Base-by-base conservation (phyloP, 176 grass and related monocot species). In the Oryza brachyantha region DNA sequence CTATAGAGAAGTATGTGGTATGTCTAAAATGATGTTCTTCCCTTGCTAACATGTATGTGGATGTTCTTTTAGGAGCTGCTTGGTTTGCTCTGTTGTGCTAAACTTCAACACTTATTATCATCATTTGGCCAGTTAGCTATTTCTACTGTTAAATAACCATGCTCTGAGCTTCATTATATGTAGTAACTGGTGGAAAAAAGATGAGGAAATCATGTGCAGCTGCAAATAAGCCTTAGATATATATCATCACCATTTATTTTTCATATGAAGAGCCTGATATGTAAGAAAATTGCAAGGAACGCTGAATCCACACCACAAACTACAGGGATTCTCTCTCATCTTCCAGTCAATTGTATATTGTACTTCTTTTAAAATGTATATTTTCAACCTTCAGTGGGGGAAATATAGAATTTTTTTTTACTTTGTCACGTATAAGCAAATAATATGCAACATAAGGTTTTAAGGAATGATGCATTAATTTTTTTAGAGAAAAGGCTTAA, bases 1-100 rank as follows among this genome's bases (percentile, higher is more conserved):
- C 78, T 83, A 94, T 98, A 90, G 92, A 98, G 90, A 94, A 92
- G 86, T 98, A 94, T 42, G 80, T 90, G 95, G 95, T 98, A 98
- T 81, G 90, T 84, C 41, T 75, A 75, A 27, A 41, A 74, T 4
- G 79, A 75, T 88, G 14, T 32, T 70, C 63, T 41, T 75, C 43
- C 61, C 54, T 50, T 72, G 48, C 3, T 0, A 16, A 10, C 3
- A 29, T 11, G 46, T 22, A 67, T 52, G 17, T 17, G 46, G 25
- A 38, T 26, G 24, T 64, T 24, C 21, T 83, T 50, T 76, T 31
- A 21, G 46, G 46, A 10, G 22, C 25, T 68, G 13, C 11, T 37
- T 28, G 26, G 39, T 46, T 68, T 57, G 10, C 64, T 27, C 36
- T 55, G 29, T n/a, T 27, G 45, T 36, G 34, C 12, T 66, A 66